A percentile compares a stretch with the other conserved stretches of the same genome.
Conservation (phyloP, 768 basidiomycete genomes). For the Saitozyma sp. region DNA sequence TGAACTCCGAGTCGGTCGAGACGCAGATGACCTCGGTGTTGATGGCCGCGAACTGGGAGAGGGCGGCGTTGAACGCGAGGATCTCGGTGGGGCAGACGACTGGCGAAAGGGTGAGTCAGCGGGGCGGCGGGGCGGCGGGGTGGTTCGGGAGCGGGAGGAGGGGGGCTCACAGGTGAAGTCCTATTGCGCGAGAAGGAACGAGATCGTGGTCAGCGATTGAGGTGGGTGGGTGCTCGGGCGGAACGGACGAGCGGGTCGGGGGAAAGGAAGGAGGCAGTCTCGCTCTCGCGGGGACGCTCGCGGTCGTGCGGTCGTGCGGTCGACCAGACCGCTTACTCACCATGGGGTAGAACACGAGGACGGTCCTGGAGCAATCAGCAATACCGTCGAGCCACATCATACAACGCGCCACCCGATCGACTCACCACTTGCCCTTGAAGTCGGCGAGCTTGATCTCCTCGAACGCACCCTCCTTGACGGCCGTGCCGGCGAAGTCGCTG, state of each 20-base stretch:
- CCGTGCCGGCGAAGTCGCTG: conserved; percentile 54
- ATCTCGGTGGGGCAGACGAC: conserved; percentile 85
- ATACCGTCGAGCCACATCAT: neutral
- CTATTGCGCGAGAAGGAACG: too few relatives aligned
- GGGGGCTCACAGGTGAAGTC: conserved; percentile 54
- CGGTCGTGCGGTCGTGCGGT: too few relatives aligned
- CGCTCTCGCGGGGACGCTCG: too few relatives aligned
- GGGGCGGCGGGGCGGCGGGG: neutral
- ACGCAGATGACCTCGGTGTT: conserved; percentile 76
- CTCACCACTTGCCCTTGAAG: conserved; percentile 78
- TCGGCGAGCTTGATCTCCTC: conserved; percentile 71
- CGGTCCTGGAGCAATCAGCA: conserved; percentile 62
- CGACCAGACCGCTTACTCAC: too few relatives aligned
- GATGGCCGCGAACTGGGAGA: conserved; percentile 70
- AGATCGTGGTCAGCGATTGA: too few relatives aligned
- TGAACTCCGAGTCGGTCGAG: conserved; percentile 80
- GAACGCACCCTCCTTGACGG: conserved; percentile 75
- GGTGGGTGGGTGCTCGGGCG: too few relatives aligned
- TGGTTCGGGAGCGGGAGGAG: neutral
- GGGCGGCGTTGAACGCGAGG: conserved; percentile 87
- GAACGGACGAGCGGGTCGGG: too few relatives aligned
- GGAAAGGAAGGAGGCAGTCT: too few relatives aligned
- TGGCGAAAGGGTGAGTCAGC: conserved; percentile 10
- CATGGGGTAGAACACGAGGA: conserved; percentile 93
- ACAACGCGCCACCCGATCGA: conserved; percentile 7